Percentiles rank a stretch among this genome's conserved stretches.
Conservation (phyloP, 108 stramenopile genomes). For the Skeletonema tropicum region DNA sequence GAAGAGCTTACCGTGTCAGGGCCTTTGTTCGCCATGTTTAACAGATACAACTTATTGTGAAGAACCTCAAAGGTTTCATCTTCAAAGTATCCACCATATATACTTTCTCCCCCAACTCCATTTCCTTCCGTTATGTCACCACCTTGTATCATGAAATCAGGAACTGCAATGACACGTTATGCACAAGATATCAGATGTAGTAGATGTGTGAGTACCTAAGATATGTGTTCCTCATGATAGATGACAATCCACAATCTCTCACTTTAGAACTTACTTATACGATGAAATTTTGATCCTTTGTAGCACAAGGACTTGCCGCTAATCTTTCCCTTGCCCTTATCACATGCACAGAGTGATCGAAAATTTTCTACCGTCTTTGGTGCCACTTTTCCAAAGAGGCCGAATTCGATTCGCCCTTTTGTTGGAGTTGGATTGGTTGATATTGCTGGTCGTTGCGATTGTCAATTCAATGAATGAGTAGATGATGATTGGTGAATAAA, state of each 20-base stretch:
- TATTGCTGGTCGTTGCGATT: conserved; percentile 15
- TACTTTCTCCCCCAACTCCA: conserved; percentile 94
- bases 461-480: background rate
- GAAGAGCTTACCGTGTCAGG: conserved; percentile 54
- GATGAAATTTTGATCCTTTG: conserved; percentile 74
- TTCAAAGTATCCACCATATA: conserved; percentile 87
- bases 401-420: conserved; percentile 75
- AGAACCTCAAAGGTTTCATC: conserved; percentile 92
- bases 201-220: background rate
- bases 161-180: conserved; percentile 56
- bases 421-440: conserved; percentile 36
- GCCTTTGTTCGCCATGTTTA: conserved; percentile 81
- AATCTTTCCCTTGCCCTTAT: conserved; percentile 69
- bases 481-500: background rate
- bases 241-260: background rate
- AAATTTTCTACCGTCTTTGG: conserved; percentile 95
- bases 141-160: conserved; percentile 94
- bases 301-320: conserved; percentile 82
- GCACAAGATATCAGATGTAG: background rate
- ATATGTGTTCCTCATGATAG: background rate
- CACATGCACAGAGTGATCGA: conserved; percentile 79
- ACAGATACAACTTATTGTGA: conserved; percentile 84
- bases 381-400: conserved; percentile 90
- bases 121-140: conserved; percentile 90
- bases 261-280: conserved; percentile 45